phyloP scores from a whole-genome alignment of 2,329 filamentous ascomycete species.

The Penicillium sp. region DNA sequence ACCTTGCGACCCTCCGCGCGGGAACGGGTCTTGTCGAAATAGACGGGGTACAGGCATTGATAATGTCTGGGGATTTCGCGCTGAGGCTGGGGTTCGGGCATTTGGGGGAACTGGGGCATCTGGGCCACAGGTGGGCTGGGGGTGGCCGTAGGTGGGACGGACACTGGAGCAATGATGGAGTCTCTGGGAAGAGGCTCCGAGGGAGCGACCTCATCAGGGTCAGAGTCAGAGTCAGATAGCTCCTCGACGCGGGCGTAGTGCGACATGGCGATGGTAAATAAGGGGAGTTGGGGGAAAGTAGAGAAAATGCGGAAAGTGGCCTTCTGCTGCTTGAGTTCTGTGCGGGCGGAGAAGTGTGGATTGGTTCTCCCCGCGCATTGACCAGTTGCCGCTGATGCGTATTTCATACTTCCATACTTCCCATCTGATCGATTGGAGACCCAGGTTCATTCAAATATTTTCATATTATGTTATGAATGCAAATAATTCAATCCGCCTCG shows the following conservation, averaged over 20 bases:
- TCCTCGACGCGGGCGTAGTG: constrained; percentile 85
- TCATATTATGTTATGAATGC: too few relatives aligned
- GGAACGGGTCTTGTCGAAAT: constrained; percentile 73
- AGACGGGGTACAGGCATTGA: constrained; percentile 91
- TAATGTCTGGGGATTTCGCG: constrained; percentile 68
- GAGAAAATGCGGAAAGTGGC: neutral
- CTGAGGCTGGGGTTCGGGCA: constrained; percentile 47
- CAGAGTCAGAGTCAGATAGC: constrained; percentile 86
- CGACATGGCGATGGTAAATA: constrained; percentile 59
- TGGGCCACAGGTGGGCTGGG: constrained; percentile 3
- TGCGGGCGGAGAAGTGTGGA: neutral
- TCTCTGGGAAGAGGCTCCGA: constrained; percentile 54
- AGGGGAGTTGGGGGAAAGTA: neutral
- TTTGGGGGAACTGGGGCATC: constrained; percentile 11
- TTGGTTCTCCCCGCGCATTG: neutral
- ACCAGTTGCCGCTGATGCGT: neutral
- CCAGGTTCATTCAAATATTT: too few relatives aligned
- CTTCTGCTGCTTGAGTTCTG: neutral
- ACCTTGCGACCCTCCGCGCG: constrained; percentile 83
- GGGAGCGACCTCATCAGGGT: constrained; percentile 86
- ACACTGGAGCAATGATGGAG: constrained; percentile 40
- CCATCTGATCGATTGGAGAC: too few relatives aligned
- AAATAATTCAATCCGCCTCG: too few relatives aligned
- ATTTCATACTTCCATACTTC: neutral
- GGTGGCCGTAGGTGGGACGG: constrained; percentile 21